Base-by-base conservation (phyloP, 306 rosid species). In the Ammopiptanthus mongolicus region DNA sequence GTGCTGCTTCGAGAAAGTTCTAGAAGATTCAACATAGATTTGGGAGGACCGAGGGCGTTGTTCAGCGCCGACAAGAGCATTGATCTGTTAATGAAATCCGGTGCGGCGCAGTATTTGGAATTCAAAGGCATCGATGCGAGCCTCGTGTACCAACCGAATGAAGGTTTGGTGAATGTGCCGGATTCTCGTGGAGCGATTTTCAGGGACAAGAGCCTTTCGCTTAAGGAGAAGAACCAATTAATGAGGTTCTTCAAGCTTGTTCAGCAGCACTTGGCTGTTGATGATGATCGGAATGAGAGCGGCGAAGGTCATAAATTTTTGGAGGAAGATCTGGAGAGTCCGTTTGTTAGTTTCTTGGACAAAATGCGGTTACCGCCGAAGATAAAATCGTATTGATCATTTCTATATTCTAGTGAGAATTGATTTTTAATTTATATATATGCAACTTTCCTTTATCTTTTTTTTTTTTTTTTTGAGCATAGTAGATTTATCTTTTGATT, bases 141-240 rank as follows among this genome's bases (percentile, higher is more conserved):
- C 84, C 83, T 85, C 65, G 64, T 87, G 23, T 88, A 87, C 58
- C 86, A 88, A 13, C 80, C 81, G 47, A 81, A 23, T 50, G 90
- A 81, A 13, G 87, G 82, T 80, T 81, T 95, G 76, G 79, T 68
- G 65, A 83, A 48, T 28, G 97, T 90, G 60, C 96, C 93, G 0
- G 99, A 89, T 78, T 95, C 97, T n/a, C 89, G 97, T 6, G 87
- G 93, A 0, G 93, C 99, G 2, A 92, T 92, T 72, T 95, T 95
- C 64, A 92, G 87, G 83, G 97, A 92, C 59, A 88, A 82, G 80
- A 90, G 85, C 21, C 78, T 95, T 62, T 82, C 87, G 4, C 84
- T 87, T 73, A 84, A 71, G 64, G 99, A 92, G 81, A 95, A 95
- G 87, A 89, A 85, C 55, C 96, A 88, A 75, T 76, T 95, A 83